Base-by-base conservation (phyloP, 2,329 filamentous ascomycete species). In the Cercospora nicotianae region DNA sequence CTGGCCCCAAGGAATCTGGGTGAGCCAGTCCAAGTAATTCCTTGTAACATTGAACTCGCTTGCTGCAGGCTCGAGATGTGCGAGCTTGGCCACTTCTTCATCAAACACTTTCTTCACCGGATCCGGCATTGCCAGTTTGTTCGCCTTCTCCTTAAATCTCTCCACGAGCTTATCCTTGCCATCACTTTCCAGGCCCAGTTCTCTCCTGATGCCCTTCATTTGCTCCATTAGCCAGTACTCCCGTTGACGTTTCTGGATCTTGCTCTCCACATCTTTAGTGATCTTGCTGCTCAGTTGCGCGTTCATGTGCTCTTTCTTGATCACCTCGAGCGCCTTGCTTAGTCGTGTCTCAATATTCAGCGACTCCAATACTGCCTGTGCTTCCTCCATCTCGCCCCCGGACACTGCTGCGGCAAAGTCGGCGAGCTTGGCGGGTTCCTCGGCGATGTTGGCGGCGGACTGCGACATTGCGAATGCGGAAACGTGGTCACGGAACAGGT, bases 171-270 rank as follows among this genome's bases (percentile, higher is more conserved):
- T 98, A 77, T 99, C 95, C 81, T 98, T 99, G 72, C 96, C 95
- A 77, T 99, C 95, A 5, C 93, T 96, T 79, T 99, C 96, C 63
- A 99, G 92, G 23, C 96, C 95, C 60, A 99, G 87, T 80, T 99
- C 95, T 67, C 95, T 88, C 67, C 93, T 91, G 77, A 99, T 99
- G 28, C 94, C 95, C 84, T 98, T 98, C 94, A 99, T 97, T 80
- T 99, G 96, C 81, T 99, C 95, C 93, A 97, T 96, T 58, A 99
- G 84, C 92, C 93, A 98, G 82, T 98, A 99, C 78, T 99, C 95
- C 63, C 95, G 89, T 79, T 99, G 95, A 31, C 94, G 90, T 82
- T 99, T 98, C 75, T 94, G 94, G 64, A 99, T 98, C 81, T 97
- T 97, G 77, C 88, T 93, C 79, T 98, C 95, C 18, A 99, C 96